Percentiles rank a stretch among this genome's conserved stretches.
Conservation (phyloP, 2,329 filamentous ascomycete genomes). For the Capronia americana region DNA sequence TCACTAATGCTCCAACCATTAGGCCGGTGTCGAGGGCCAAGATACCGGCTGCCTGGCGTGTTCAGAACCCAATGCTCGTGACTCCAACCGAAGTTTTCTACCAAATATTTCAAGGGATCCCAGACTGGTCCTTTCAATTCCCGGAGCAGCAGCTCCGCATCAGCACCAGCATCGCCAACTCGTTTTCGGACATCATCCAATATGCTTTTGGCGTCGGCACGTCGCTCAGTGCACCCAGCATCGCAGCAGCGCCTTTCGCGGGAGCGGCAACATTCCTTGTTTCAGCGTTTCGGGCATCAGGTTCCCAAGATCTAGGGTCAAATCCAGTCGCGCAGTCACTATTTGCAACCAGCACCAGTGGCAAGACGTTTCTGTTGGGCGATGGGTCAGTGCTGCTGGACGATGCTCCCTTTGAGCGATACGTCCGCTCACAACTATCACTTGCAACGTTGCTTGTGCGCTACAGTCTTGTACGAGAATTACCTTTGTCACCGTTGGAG, state of each 20-base stretch:
- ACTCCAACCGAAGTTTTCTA: constrained; percentile 77
- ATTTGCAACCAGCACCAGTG: constrained; percentile 60
- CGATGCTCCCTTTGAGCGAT: constrained; percentile 62
- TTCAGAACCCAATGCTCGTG: constrained; percentile 62
- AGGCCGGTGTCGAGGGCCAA: constrained; percentile 3
- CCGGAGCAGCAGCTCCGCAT: constrained; percentile 72
- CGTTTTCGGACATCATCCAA: constrained; percentile 73
- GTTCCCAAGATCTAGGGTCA: constrained; percentile 73
- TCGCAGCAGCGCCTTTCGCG: constrained; percentile 69
- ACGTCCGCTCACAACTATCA: constrained; percentile 68
- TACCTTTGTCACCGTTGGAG: constrained; percentile 71
- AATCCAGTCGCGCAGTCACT: constrained; percentile 78
- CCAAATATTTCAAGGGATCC: constrained; percentile 84
- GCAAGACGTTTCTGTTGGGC: constrained; percentile 36
- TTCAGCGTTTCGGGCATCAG: constrained; percentile 75
- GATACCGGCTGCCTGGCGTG: constrained; percentile 51
- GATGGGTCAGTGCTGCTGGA: constrained; percentile 36
- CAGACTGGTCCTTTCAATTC: constrained; percentile 80
- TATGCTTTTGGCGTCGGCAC: constrained; percentile 79
- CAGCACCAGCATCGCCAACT: constrained; percentile 69
- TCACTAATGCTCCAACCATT: constrained; percentile 1
- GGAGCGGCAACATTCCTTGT: constrained; percentile 77
- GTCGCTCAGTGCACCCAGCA: constrained; percentile 52
- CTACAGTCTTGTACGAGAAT: constrained; percentile 68
- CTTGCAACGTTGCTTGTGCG: constrained; percentile 75